phyloP scores from a whole-genome alignment of 2,329 filamentous ascomycete species.

The Paraphoma sp. region DNA sequence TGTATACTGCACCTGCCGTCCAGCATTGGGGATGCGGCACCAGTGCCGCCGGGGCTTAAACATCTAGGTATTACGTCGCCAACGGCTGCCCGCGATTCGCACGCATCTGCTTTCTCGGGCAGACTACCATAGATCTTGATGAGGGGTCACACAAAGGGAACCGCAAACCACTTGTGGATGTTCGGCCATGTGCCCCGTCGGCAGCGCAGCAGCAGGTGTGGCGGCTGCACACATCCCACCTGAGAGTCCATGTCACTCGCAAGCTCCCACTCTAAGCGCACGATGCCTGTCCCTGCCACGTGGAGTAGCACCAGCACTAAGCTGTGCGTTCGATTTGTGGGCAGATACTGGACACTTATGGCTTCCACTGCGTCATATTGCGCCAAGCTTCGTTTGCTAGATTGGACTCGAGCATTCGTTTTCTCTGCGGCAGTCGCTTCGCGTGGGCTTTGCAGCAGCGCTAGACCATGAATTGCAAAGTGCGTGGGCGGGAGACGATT shows the following conservation, averaged over 20 bases:
- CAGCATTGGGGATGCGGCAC: constrained; percentile 12
- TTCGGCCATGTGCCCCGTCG: not conserved
- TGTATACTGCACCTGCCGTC: not conserved
- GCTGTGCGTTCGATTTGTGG: not conserved
- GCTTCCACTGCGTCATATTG: constrained; percentile 3
- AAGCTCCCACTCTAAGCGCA: not conserved
- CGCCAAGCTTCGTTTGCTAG: constrained; percentile 3
- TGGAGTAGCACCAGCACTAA: constrained; percentile 6
- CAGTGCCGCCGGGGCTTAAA: constrained; percentile 1
- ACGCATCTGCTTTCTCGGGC: not conserved
- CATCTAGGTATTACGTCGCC: constrained; percentile 1
- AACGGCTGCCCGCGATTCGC: not conserved
- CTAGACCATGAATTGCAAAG: not conserved
- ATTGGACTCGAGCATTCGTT: not conserved
- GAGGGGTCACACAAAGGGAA: not conserved
- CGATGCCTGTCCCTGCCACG: constrained; percentile 12
- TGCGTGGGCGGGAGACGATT: not conserved
- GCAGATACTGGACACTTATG: not conserved
- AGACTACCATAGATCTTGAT: not conserved
- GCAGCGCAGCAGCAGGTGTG: not conserved
- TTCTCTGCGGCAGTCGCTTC: not conserved
- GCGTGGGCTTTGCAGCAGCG: constrained; percentile 2
- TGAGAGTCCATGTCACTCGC: not conserved
- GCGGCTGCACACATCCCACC: not conserved
- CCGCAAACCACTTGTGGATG: not conserved